Conservation (phyloP, 345 rosid genomes). For the Physaria fendleri region DNA sequence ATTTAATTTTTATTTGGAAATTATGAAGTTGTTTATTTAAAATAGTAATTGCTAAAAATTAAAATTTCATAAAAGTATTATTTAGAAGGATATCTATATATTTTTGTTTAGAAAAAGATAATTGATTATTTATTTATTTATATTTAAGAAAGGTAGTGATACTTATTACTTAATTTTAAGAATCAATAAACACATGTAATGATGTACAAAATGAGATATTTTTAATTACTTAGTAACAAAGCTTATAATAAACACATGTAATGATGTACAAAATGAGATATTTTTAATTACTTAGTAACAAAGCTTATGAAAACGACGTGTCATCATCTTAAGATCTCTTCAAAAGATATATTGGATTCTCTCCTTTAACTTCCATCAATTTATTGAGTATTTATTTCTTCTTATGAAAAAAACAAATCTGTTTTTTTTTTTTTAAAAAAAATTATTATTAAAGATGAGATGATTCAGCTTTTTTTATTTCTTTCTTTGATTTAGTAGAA, state of each 20-base stretch:
- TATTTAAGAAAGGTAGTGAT: too few species aligned
- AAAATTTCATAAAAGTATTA: too few species aligned
- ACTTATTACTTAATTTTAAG: too few species aligned
- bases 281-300: background rate
- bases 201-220: background rate
- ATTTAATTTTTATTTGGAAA: too few species aligned
- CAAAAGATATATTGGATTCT: background rate
- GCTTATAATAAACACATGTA: background rate
- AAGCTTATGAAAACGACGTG: background rate
- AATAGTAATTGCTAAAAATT: too few species aligned
- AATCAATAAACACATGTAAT: too few species aligned
- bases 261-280: background rate
- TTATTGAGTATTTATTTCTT: background rate
- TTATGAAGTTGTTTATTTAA: too few species aligned
- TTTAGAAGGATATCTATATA: too few species aligned
- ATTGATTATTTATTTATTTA: too few species aligned
- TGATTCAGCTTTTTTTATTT: background rate
- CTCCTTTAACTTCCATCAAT: background rate
- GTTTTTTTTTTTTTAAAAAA: background rate
- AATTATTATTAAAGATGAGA: background rate
- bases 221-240: background rate
- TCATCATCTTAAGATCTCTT: background rate
- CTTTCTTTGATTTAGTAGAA: background rate
- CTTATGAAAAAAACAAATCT: background rate
- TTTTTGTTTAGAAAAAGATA: too few species aligned